Conservation (phyloP, 257 asterid genomes). For the Nicotiana tabacum region DNA sequence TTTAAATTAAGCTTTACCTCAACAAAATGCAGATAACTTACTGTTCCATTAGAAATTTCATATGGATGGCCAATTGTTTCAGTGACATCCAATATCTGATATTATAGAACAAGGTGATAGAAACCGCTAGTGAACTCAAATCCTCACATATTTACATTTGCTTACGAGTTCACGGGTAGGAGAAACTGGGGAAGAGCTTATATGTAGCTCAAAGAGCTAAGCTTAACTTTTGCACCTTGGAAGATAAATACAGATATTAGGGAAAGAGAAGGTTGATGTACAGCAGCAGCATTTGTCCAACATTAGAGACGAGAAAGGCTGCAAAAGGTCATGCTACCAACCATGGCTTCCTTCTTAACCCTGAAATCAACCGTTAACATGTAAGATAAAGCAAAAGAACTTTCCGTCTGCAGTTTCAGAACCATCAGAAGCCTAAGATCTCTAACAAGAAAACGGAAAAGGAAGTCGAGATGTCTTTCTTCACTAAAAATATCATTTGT, state of each 20-base stretch:
- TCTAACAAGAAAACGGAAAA: neutral
- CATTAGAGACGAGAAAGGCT: neutral
- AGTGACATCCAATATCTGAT: neutral
- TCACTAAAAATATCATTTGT: too few relatives aligned
- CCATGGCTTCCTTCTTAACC: neutral
- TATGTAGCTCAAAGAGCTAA: too few relatives aligned
- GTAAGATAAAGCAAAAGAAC: neutral
- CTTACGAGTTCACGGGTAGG: constrained; percentile 16
- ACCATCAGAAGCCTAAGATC: neutral
- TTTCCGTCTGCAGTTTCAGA: neutral
- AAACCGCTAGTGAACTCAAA: neutral
- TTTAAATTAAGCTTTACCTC: too few relatives aligned
- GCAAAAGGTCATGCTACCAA: neutral
- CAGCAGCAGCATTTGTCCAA: neutral
- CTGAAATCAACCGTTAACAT: neutral
- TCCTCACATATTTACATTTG: constrained; percentile 29
- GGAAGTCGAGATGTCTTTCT: neutral
- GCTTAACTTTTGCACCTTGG: neutral
- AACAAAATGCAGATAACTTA: too few relatives aligned
- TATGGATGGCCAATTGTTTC: neutral
- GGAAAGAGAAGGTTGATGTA: neutral
- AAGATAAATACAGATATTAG: neutral
- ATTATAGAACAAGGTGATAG: neutral
- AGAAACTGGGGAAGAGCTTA: neutral
- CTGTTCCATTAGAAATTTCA: neutral